phyloP scores from a whole-genome alignment of 1,139 yeast genomes.

The Pichia sp. region DNA sequence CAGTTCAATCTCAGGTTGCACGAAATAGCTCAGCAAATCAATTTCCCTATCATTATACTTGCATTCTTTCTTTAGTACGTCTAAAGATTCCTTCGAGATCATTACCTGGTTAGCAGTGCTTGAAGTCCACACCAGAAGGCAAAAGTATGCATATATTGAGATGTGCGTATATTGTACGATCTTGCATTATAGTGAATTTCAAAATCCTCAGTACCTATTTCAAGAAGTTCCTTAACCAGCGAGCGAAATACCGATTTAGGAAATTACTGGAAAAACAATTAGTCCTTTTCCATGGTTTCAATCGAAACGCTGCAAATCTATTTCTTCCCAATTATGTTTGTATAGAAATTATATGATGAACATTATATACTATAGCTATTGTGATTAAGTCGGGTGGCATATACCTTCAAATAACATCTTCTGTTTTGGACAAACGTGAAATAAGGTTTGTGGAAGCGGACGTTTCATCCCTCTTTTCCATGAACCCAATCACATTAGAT shows the following conservation, averaged over 20 bases:
- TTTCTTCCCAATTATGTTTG: background rate
- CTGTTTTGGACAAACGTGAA: constrained; percentile 1
- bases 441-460: background rate
- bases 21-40: constrained; percentile 18
- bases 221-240: background rate
- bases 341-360: background rate
- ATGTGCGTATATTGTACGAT: too few relatives aligned
- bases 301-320: background rate
- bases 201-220: background rate
- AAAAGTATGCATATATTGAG: too few relatives aligned
- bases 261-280: background rate
- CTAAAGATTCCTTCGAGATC: constrained; percentile 7
- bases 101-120: background rate
- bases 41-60: constrained; percentile 19
- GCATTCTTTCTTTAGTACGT: constrained; percentile 10
- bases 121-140: too few relatives aligned
- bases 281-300: background rate
- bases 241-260: background rate
- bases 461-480: background rate
- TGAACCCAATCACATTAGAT: constrained; percentile 8
- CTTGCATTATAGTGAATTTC: background rate
- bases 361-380: background rate
- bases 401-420: constrained; percentile 1
- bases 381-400: background rate
- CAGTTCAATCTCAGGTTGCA: constrained; percentile 20